Percentiles rank a stretch among this genome's conserved stretches.
Conservation (phyloP, 2,329 filamentous ascomycete species). For the Blumeria graminis region DNA sequence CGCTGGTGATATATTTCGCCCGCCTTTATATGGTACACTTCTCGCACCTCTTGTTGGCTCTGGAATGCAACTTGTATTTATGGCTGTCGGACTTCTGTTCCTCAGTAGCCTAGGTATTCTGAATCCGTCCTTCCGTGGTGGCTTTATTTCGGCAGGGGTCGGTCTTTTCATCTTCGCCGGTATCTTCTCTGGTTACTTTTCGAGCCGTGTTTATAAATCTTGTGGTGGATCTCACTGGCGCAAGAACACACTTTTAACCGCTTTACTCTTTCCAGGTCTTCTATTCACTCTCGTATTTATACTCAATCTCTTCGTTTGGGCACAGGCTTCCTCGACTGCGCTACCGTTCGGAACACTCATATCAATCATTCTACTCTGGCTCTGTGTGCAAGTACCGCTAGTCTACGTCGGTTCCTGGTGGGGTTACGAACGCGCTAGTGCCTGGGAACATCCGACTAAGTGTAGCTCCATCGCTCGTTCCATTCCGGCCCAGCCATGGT, state of each 20-base stretch:
- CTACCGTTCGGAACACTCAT: constrained; percentile 63
- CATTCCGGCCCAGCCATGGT: constrained; percentile 55
- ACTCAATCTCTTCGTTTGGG: constrained; percentile 75
- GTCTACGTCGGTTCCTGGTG: constrained; percentile 63
- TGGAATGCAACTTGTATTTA: constrained; percentile 67
- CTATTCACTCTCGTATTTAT: constrained; percentile 53
- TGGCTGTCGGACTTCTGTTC: constrained; percentile 46
- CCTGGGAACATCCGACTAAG: constrained; percentile 66
- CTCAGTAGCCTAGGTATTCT: constrained; percentile 54
- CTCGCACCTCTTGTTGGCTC: constrained; percentile 65
- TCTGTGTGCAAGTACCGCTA: constrained; percentile 64
- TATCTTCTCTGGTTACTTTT: constrained; percentile 71
- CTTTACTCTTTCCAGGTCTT: constrained; percentile 54
- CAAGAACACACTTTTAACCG: constrained; percentile 56
- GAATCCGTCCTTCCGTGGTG: constrained; percentile 74
- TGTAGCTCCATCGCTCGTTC: constrained; percentile 47
- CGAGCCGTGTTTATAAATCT: constrained; percentile 58
- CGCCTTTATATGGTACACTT: constrained; percentile 43
- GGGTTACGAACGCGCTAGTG: constrained; percentile 39
- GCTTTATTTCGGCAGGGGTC: constrained; percentile 64
- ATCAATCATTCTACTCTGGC: constrained; percentile 51
- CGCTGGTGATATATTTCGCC: constrained; percentile 68
- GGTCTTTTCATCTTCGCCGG: constrained; percentile 68
- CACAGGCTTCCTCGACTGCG: constrained; percentile 67
- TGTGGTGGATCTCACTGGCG: constrained; percentile 54